Base-by-base conservation (phyloP, 345 rosid genomes). In the Punica granatum region DNA sequence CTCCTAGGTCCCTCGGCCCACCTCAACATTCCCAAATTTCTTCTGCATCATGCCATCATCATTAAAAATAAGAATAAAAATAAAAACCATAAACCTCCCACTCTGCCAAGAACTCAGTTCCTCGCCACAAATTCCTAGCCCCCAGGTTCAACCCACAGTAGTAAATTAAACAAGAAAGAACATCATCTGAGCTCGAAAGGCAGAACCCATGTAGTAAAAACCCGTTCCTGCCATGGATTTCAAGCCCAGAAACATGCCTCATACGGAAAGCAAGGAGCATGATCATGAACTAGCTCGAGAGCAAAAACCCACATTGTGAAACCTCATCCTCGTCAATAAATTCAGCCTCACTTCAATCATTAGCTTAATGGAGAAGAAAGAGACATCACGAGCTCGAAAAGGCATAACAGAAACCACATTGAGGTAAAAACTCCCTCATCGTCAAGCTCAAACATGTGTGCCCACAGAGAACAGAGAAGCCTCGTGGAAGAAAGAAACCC, bases 1-100 rank as follows among this genome's bases (percentile, higher is more conserved):
- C 77, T 77, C 71, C 83, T 75, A 25, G 74, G 70, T 74, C 78
- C 86, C 67, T 79, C 82, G 72, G 78, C 77, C 82, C 76, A 76
- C 63, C 72, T 70, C 64, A 78, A 74, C 79, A 66, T 77, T 62
- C 60, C 64, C 73, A 62, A 72, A 74, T 75, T 74, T 64, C 79
- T 69, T 39, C 73, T 66, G 36, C 72, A 76, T 37, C 64, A 31
- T 56, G 41, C 11, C 61, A 56, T 56, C 61, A 56, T 26, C 30
- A 28, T 10, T 25, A 11, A 26, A 11, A 13, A 4, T 1, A 28
- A 25, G 4, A 26, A 56, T 15, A 14, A 26, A 12, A 56, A 28
- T 2, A 28, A 10, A 3, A 56, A 56, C 33, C 30, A n/a, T 8
- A 54, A 25, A 26, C 15, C 32, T 3, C 4, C 18, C 16, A 54